Base-by-base conservation (phyloP, 2,329 filamentous ascomycete species). In the Orbilia oligospora region DNA sequence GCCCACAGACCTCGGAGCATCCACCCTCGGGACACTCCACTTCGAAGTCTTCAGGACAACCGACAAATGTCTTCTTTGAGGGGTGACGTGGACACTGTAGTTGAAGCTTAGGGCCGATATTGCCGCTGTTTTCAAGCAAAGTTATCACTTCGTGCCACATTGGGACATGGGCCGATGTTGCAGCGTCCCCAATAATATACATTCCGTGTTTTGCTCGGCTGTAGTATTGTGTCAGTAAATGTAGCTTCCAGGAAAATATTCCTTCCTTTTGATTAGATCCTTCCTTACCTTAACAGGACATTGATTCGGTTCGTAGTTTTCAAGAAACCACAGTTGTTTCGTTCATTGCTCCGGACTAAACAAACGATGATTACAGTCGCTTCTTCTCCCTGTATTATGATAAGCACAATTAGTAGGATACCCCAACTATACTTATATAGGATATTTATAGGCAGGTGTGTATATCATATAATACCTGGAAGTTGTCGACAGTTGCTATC, bases 361-460 rank as follows among this genome's bases (percentile, higher is more conserved):
- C 90, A 92, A 0, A 94, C 85, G 1, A 94, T 85, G 0, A 94
- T 86, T 8, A 94, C 85, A 65, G 92, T 90, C 0, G 89, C 90
- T 81, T 94, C 91, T 82, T 94, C 91, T 0, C 92, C 92, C 81
- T 94, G 91, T 88, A 0, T 90, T 93, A 0, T 91, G 90, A 0
- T 91, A n/a, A 38, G 12, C 18, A 9, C 1, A 20, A 5, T 58
- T 27, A 75, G 44, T n/a, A 30, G 51, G 10, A 8, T 4, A 8
- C 18, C 3, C 22, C n/a, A 24, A n/a, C n/a, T n/a, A n/a, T n/a
- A n/a, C n/a, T n/a, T n/a, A n/a, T n/a, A n/a, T n/a, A n/a, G 24
- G n/a, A 22, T 33, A 1, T 8, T 12, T 1, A n/a, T 20, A 30
- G 5, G 30, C 10, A 53, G n/a, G 18, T 14, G 10, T 24, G 27